phyloP scores from a whole-genome alignment of 306 rosid species.

The Hippophae rhamnoides region DNA sequence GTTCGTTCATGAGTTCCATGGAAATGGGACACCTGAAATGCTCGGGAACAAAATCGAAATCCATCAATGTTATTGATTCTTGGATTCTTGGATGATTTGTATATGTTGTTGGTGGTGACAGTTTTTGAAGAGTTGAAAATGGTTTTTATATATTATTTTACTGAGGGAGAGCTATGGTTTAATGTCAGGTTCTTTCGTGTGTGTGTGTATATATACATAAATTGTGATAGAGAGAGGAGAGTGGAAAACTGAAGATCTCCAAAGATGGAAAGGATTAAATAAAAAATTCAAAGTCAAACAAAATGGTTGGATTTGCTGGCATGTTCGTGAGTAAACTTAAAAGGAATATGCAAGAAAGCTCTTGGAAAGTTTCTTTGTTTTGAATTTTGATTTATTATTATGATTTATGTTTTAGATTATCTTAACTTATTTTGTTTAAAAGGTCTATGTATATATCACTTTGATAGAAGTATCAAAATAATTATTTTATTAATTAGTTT shows the following conservation, averaged over 20 bases:
- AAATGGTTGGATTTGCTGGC: constrained; percentile 15
- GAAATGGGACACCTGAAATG: constrained; percentile 49
- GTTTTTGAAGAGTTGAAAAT: too few relatives aligned
- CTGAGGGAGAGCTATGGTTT: too few relatives aligned
- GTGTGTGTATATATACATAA: background rate
- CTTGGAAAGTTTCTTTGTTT: constrained; percentile 13
- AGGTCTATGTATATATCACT: too few relatives aligned
- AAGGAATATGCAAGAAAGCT: constrained; percentile 15
- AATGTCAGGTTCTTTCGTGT: too few relatives aligned
- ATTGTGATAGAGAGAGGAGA: background rate
- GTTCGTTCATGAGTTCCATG: constrained; percentile 41
- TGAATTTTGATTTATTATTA: background rate
- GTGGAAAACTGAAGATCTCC: constrained; percentile 2
- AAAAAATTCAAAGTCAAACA: constrained; percentile 31
- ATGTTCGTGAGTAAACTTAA: constrained; percentile 6
- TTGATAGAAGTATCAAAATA: too few relatives aligned
- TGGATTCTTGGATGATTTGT: background rate
- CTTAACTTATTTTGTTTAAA: too few relatives aligned
- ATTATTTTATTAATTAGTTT: too few relatives aligned
- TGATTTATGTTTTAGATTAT: background rate
- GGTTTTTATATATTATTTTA: too few relatives aligned
- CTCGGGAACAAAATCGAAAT: constrained; percentile 20
- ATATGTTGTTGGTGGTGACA: background rate
- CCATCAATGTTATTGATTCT: background rate
- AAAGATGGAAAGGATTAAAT: background rate